These are phyloP conservation scores for Colletotrichum scovillei DNA, from an alignment of 2,329 filamentous ascomycete species.

Conservation along the genomic window DNA sequence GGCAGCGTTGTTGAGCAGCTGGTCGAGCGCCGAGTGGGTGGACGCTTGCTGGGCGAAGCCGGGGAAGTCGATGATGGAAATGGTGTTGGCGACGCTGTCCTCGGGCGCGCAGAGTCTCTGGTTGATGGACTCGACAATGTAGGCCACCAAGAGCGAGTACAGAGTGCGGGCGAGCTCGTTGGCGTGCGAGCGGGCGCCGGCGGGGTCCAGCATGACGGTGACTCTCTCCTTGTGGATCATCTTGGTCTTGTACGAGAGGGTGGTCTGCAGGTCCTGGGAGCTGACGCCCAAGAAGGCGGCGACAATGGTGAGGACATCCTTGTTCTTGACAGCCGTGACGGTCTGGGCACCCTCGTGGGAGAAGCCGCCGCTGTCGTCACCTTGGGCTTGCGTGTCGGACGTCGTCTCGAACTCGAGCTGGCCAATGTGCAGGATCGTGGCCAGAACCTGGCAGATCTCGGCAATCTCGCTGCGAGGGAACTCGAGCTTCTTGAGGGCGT, in stretches of 20 bases:
- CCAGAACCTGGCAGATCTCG: slow-evolving; percentile 94
- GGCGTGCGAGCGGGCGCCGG: slow-evolving; percentile 88
- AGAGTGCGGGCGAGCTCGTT: slow-evolving; percentile 94
- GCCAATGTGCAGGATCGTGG: slow-evolving; percentile 95
- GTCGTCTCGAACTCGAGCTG: slow-evolving; percentile 93
- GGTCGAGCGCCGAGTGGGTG: slow-evolving; percentile 88
- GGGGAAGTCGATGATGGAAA: slow-evolving; percentile 96
- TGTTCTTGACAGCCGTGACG: slow-evolving; percentile 91
- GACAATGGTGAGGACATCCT: slow-evolving; percentile 85
- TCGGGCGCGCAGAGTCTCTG: slow-evolving; percentile 88
- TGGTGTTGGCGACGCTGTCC: slow-evolving; percentile 90
- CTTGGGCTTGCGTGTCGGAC: slow-evolving; percentile 80
- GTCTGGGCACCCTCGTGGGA: slow-evolving; percentile 93
- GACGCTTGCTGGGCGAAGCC: slow-evolving; percentile 89
- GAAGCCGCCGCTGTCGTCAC: slow-evolving; percentile 94
- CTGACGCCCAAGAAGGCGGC: slow-evolving; percentile 95
- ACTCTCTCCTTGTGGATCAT: slow-evolving; percentile 96
- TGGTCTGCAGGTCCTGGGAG: slow-evolving; percentile 83
- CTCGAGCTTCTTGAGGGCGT: slow-evolving; percentile 90
- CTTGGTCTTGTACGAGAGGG: slow-evolving; percentile 95
- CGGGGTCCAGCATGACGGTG: slow-evolving; percentile 97
- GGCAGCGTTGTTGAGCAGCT: slow-evolving; percentile 94
- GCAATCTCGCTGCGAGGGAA: slow-evolving; percentile 94
- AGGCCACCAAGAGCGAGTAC: slow-evolving; percentile 93
- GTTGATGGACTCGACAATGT: slow-evolving; percentile 93